phyloP scores from a whole-genome alignment of 169 alveolate genomes.

The Plasmodium coatneyi region DNA sequence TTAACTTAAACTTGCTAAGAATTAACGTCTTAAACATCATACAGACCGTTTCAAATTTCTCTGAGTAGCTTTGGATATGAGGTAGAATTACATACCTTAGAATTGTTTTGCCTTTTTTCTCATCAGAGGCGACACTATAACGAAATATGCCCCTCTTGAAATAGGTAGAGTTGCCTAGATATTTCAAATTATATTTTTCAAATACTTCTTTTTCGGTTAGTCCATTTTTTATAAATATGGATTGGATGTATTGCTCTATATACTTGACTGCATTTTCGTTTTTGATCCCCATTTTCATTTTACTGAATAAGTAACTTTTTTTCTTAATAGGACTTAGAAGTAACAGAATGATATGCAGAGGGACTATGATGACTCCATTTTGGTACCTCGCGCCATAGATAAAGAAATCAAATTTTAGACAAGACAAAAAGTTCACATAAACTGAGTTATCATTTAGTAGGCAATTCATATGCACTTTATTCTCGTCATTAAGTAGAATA shows the following conservation, averaged over 20 bases:
- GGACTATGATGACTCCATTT: neutral
- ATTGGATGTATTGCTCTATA: constrained; percentile 78
- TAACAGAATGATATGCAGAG: constrained; percentile 25
- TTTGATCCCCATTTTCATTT: constrained; percentile 47
- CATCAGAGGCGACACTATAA: constrained; percentile 92
- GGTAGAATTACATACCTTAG: constrained; percentile 94
- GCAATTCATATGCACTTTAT: constrained; percentile 86
- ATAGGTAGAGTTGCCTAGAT: constrained; percentile 88
- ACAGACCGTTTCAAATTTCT: constrained; percentile 94
- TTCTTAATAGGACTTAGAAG: constrained; percentile 63
- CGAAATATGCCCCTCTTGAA: constrained; percentile 84
- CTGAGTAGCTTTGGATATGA: constrained; percentile 92
- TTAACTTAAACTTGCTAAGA: constrained; percentile 92
- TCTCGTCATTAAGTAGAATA: constrained; percentile 82
- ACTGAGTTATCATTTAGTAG: constrained; percentile 90
- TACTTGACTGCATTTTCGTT: constrained; percentile 65
- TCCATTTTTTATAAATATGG: constrained; percentile 79
- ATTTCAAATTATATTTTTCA: constrained; percentile 88
- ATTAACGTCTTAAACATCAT: constrained; percentile 96
- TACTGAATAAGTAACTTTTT: constrained; percentile 47
- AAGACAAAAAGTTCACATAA: constrained; percentile 86
- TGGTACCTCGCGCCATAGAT: constrained; percentile 51
- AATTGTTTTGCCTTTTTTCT: constrained; percentile 95
- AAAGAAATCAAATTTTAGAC: constrained; percentile 86
- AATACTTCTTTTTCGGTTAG: constrained; percentile 88